Percentiles rank a stretch among this genome's conserved stretches.
Evolutionary conservation across 257 asterid species (phyloP).

Genomic region (Cordia subcordata): DNA sequence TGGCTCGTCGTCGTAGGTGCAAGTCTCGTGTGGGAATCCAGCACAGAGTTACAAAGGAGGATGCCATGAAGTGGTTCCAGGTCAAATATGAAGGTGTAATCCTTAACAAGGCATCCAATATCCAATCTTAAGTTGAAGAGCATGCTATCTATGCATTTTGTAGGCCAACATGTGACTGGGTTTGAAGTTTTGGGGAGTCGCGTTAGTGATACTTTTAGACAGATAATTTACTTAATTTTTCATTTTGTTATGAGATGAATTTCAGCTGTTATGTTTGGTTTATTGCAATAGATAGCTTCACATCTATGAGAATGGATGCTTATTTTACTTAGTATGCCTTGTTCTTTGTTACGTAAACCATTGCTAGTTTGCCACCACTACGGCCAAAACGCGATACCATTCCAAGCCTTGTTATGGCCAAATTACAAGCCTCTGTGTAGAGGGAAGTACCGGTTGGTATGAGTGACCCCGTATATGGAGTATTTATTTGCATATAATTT

Average conservation of each 20-base stretch:
- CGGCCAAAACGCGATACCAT: too few species aligned
- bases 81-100: constrained; percentile 45
- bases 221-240: neutral
- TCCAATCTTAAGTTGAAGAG: constrained; percentile 7
- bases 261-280: neutral
- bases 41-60: constrained; percentile 43
- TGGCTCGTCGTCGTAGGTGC: constrained; percentile 45
- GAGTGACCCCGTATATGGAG: too few species aligned
- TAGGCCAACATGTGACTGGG: constrained; percentile 7
- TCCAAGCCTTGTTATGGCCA: too few species aligned
- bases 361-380: too few species aligned
- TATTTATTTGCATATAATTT: too few species aligned
- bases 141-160: constrained; percentile 8
- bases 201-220: neutral
- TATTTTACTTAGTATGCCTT: too few species aligned
- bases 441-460: too few species aligned
- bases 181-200: neutral
- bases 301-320: too few species aligned
- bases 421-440: too few species aligned
- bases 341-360: too few species aligned
- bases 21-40: constrained; percentile 47
- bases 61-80: constrained; percentile 46
- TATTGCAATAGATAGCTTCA: neutral
- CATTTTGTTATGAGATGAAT: neutral
- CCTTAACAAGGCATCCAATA: constrained; percentile 36